phyloP scores from a whole-genome alignment of 495 filamentous ascomycete genomes.

The Lineolata rhizophorae region DNA sequence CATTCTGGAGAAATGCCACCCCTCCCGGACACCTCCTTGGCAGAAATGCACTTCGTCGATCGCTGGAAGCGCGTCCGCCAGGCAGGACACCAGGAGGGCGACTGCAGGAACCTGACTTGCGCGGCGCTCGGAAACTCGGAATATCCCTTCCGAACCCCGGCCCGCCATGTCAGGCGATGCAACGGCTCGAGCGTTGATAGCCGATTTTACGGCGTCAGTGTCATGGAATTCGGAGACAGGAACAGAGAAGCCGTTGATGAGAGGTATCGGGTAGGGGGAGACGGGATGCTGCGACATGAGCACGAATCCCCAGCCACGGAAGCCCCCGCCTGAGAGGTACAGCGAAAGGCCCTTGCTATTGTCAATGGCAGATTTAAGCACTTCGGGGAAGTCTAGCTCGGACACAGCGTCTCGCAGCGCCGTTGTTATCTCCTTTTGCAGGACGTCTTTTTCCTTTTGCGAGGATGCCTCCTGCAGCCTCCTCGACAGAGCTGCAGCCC shows the following conservation, averaged over 20 bases:
- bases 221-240: constrained; percentile 26
- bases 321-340: constrained; percentile 78
- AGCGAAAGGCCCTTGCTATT: constrained; percentile 38
- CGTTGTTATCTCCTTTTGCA: constrained; percentile 30
- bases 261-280: constrained; percentile 61
- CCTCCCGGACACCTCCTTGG: constrained; percentile 70
- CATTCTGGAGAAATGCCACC: constrained; percentile 48
- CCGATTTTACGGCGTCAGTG: constrained; percentile 32
- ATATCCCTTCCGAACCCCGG: constrained; percentile 34
- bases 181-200: constrained; percentile 22
- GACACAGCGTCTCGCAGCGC: constrained; percentile 38
- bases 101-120: constrained; percentile 70
- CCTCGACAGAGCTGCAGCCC: constrained; percentile 58
- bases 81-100: constrained; percentile 47
- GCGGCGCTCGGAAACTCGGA: constrained; percentile 65
- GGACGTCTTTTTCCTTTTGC: constrained; percentile 15
- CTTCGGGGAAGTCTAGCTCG: constrained; percentile 30
- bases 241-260: constrained; percentile 38
- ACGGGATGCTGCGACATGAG: constrained; percentile 44
- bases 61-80: constrained; percentile 43
- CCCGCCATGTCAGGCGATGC: constrained; percentile 18
- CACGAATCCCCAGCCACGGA: constrained; percentile 76
- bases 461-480: constrained; percentile 20
- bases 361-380: constrained; percentile 22
- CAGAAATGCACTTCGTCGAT: constrained; percentile 64